These are phyloP conservation scores for Leptographium procerum DNA, from an alignment of 2,329 filamentous ascomycete genomes.

Conservation along the genomic window DNA sequence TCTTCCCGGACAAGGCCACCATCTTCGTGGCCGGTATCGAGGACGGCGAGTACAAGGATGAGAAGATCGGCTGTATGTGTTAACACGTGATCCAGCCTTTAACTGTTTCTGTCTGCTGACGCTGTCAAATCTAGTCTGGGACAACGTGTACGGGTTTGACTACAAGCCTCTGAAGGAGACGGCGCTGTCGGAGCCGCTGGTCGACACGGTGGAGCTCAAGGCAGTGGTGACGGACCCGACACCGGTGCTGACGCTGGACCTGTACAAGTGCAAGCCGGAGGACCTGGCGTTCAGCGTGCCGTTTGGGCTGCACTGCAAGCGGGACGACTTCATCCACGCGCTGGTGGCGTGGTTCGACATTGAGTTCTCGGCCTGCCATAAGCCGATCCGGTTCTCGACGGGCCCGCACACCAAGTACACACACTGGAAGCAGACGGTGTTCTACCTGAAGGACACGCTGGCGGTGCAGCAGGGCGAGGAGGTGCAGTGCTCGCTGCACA, in stretches of 20 bases:
- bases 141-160: conserved; percentile 97
- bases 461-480: conserved; percentile 83
- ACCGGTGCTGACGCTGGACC: conserved; percentile 74
- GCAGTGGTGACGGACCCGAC: conserved; percentile 89
- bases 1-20: conserved; percentile 98
- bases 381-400: conserved; percentile 92
- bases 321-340: conserved; percentile 92
- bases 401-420: conserved; percentile 98
- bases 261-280: conserved; percentile 75
- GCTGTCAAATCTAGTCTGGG: conserved; percentile 61
- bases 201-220: conserved; percentile 96
- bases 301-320: conserved; percentile 65
- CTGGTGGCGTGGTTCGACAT: conserved; percentile 99
- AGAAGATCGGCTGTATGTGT: conserved; percentile 93
- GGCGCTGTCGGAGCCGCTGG: conserved; percentile 87
- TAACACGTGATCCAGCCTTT: neutral
- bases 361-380: conserved; percentile 96
- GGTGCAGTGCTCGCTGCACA: conserved; percentile 61
- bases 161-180: conserved; percentile 89
- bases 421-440: conserved; percentile 99
- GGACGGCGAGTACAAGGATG: conserved; percentile 98
- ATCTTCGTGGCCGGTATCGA: conserved; percentile 96
- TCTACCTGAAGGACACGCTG: conserved; percentile 88
- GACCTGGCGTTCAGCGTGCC: conserved; percentile 77
- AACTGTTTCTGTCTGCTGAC: too few species aligned